These are phyloP conservation scores for Peltaster fructicola DNA, from an alignment of 2,329 filamentous ascomycete genomes.

Conservation along the genomic window DNA sequence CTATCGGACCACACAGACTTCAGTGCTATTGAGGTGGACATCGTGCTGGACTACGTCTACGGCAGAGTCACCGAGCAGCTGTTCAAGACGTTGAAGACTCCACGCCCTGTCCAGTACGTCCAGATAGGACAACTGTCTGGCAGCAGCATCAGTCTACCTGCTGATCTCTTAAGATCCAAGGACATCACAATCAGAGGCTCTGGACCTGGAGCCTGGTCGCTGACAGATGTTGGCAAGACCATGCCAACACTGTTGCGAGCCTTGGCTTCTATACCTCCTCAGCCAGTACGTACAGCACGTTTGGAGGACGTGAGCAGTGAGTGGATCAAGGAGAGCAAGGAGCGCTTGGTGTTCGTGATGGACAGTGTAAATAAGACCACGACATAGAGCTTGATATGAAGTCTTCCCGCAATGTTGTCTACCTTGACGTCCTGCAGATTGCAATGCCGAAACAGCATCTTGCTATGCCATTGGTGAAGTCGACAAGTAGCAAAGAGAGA, in stretches of 20 bases:
- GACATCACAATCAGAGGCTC: conserved; percentile 26
- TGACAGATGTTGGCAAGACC: conserved; percentile 9
- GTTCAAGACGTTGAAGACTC: conserved; percentile 24
- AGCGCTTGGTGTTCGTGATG: conserved; percentile 11
- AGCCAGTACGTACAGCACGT: conserved; percentile 10
- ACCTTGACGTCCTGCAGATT: no score
- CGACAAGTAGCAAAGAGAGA: no score
- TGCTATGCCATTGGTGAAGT: no score
- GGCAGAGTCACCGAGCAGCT: conserved; percentile 27
- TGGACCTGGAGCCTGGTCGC: conserved; percentile 13
- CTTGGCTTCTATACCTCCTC: conserved; percentile 8
- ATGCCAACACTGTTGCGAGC: conserved; percentile 10
- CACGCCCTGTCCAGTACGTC: conserved; percentile 34
- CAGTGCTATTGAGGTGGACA: conserved; percentile 29
- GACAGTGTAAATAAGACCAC: no score
- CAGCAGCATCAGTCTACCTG: conserved; percentile 24
- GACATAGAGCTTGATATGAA: no score
- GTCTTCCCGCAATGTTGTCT: no score
- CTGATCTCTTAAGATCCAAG: conserved; percentile 29
- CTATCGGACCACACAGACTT: conserved; percentile 32
- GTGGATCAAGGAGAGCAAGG: conserved; percentile 10
- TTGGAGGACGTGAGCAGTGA: conserved; percentile 11
- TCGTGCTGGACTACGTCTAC: conserved; percentile 42
- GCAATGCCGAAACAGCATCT: no score
- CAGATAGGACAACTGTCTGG: conserved; percentile 32